Evolutionary conservation across 306 rosid genomes (phyloP).

Genomic region (Delonix regia): DNA sequence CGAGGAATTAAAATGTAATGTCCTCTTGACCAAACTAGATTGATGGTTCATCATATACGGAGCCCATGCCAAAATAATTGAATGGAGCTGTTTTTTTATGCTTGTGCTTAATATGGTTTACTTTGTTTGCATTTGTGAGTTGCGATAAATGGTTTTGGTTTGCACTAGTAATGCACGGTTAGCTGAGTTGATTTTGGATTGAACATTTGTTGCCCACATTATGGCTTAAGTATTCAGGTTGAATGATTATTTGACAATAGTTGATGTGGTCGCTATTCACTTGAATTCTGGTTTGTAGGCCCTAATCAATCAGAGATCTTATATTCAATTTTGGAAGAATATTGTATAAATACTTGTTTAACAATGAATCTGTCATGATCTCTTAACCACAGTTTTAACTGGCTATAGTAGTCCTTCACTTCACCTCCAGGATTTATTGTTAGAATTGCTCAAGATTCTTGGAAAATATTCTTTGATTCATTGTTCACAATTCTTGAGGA

Average conservation of each 20-base stretch:
- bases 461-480: background rate
- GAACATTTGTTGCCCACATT: background rate
- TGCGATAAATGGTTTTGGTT: background rate
- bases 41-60: background rate
- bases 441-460: background rate
- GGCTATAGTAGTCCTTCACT: background rate
- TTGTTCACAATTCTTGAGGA: background rate
- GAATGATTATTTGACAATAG: background rate
- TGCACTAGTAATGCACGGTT: background rate
- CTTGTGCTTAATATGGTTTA: slow-evolving; percentile 15
- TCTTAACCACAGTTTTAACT: background rate
- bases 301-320: background rate
- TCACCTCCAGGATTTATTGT: background rate
- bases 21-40: slow-evolving; percentile 8
- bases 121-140: slow-evolving; percentile 30
- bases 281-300: background rate
- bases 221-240: slow-evolving; percentile 11
- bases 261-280: background rate
- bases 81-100: slow-evolving; percentile 5
- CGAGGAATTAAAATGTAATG: slow-evolving; percentile 28
- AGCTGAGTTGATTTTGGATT: slow-evolving; percentile 1
- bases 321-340: background rate
- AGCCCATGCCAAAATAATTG: background rate
- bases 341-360: background rate
- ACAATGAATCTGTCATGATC: background rate